Percentiles rank a stretch among this genome's conserved stretches.
phyloP scores from a whole-genome alignment of 73 alveolate species.

The Paramecium primaurelia region DNA sequence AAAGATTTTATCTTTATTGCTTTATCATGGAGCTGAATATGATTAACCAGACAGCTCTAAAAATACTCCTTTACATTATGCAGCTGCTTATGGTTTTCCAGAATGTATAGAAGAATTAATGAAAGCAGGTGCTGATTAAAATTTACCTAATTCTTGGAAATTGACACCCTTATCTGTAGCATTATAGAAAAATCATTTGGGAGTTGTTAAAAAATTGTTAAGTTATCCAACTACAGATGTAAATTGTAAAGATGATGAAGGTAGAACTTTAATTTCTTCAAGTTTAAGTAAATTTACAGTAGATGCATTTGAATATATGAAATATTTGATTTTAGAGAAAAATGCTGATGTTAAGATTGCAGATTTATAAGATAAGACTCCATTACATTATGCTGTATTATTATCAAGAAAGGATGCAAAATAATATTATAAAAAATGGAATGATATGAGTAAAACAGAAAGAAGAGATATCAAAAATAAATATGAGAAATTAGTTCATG shows the following conservation, averaged over 20 bases:
- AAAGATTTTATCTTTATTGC: constrained; percentile 79
- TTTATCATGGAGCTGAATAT: constrained; percentile 90
- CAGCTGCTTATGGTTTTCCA: constrained; percentile 95
- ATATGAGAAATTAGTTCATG: constrained; percentile 53
- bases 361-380: constrained; percentile 85
- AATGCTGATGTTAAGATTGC: constrained; percentile 89
- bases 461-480: constrained; percentile 61
- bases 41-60: constrained; percentile 86
- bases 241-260: constrained; percentile 94
- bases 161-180: constrained; percentile 92
- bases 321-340: constrained; percentile 79
- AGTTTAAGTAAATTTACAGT: constrained; percentile 71
- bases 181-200: constrained; percentile 76
- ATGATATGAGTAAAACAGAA: constrained; percentile 40
- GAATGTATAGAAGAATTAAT: constrained; percentile 82
- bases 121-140: constrained; percentile 93
- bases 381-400: constrained; percentile 83
- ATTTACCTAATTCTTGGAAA: constrained; percentile 93
- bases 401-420: constrained; percentile 55
- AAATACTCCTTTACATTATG: constrained; percentile 97
- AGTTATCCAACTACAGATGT: constrained; percentile 86
- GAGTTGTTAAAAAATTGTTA: constrained; percentile 83
- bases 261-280: constrained; percentile 87
- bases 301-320: constrained; percentile 78
- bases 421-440: neutral